Conservation (phyloP, 805 yeast species). For the Candida anglica region DNA sequence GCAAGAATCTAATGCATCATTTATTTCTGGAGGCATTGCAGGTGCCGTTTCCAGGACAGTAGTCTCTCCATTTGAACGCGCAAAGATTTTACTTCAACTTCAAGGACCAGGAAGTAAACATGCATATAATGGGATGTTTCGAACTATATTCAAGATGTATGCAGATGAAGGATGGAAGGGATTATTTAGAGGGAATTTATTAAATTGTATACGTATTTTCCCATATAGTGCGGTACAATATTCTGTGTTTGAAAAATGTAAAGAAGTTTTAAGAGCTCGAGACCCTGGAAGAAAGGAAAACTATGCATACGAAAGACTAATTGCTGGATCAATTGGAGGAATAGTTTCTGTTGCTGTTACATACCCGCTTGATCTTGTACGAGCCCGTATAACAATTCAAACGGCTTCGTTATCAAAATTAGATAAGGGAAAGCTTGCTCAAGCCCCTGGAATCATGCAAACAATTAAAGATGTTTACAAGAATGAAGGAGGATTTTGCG, state of each 20-base stretch:
- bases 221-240: slow-evolving; percentile 96
- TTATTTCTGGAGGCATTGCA: slow-evolving; percentile 69
- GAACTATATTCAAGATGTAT: slow-evolving; percentile 76
- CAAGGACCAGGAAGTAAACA: slow-evolving; percentile 60
- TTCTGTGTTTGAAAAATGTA: slow-evolving; percentile 70
- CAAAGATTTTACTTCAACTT: slow-evolving; percentile 85
- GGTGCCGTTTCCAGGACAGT: slow-evolving; percentile 86
- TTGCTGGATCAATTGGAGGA: slow-evolving; percentile 83
- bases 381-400: slow-evolving; percentile 85
- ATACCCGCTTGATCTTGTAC: slow-evolving; percentile 86
- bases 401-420: slow-evolving; percentile 65
- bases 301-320: slow-evolving; percentile 54
- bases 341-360: slow-evolving; percentile 74
- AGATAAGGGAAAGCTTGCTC: slow-evolving; percentile 37
- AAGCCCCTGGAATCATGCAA: slow-evolving; percentile 70
- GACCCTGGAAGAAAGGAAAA: slow-evolving; percentile 22
- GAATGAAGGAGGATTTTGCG: slow-evolving; percentile 78
- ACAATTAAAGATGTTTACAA: slow-evolving; percentile 56
- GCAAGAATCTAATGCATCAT: slow-evolving; percentile 56
- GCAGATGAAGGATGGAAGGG: slow-evolving; percentile 91
- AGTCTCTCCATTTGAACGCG: slow-evolving; percentile 93
- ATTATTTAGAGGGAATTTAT: slow-evolving; percentile 82
- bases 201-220: slow-evolving; percentile 84
- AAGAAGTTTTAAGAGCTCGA: slow-evolving; percentile 27
- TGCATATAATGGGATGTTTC: slow-evolving; percentile 63